Evolutionary conservation across 345 rosid genomes (phyloP), one percentile per base, ranked within the genome.

Genomic region (Eucalyptus erythrocorys): DNA sequence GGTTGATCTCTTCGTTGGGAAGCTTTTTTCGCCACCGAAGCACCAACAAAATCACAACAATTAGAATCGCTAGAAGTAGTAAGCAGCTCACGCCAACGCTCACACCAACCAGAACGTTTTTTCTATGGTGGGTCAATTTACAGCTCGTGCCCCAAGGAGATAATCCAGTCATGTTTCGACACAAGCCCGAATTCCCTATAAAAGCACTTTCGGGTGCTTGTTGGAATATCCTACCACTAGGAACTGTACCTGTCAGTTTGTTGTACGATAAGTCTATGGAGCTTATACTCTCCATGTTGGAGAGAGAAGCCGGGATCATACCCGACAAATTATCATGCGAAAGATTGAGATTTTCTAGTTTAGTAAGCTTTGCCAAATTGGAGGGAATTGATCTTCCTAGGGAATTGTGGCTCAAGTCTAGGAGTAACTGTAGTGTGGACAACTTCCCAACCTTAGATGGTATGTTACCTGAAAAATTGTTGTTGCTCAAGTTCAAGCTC

Each of bases 321-420:
- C 95, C 95, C 1, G 94, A 93, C 22, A 95, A 93, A 53, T 89
- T 84, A 89, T 95, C 95, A 88, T 87, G 93, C 7, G 96, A 95
- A 86, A 95, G 87, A 85, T 95, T 93, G 79, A 95, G 94, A 88
- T 48, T 93, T 92, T 94, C 95, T 88, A 95, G 76, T 7, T 48
- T 45, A 34, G 47, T 59, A 79, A 95, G 95, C 90, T 87, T 92
- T 55, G 89, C 91, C n/a, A 95, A 88, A 40, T 89, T 92, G 71
- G 45, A 88, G 17, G 96, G 96, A 86, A 94, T 93, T 42, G 84
- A 34, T 80, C 95, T 95, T 10, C 94, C 93, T 86, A 95, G 92
- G 21, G 91, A 92, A 91, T 96, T 96, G 91, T 95, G 92, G 90
- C 98, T 94, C 45, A 95, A 94, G 87, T 94, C 97, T 87, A 96